Percentiles rank a stretch among this genome's conserved stretches.
phyloP scores from a whole-genome alignment of 768 basidiomycete genomes.

The Chalciporus chontae region DNA sequence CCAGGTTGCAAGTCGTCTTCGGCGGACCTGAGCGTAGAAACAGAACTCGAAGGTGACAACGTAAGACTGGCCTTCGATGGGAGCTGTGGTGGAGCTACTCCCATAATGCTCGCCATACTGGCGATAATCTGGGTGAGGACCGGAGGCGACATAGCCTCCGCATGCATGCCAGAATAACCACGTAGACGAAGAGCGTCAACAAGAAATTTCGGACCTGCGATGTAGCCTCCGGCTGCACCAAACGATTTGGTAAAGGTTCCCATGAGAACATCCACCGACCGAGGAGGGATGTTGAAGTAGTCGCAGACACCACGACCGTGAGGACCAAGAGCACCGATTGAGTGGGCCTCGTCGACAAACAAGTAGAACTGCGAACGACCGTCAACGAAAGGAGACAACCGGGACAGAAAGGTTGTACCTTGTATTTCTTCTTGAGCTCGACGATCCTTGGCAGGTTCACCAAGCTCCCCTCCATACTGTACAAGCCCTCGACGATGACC shows the following conservation, averaged over 20 bases:
- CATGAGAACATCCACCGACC: slow-evolving; percentile 89
- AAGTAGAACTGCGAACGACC: slow-evolving; percentile 73
- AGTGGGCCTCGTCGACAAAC: slow-evolving; percentile 96
- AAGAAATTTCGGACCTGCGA: slow-evolving; percentile 77
- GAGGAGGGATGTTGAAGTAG: slow-evolving; percentile 85
- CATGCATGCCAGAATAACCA: slow-evolving; percentile 80
- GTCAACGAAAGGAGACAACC: neutral
- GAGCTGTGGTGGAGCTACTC: slow-evolving; percentile 46
- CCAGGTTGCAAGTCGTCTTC: slow-evolving; percentile 60
- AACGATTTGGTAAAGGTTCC: slow-evolving; percentile 98
- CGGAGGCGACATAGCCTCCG: slow-evolving; percentile 87
- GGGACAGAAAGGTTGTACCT: slow-evolving; percentile 48
- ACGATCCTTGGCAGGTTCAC: slow-evolving; percentile 79
- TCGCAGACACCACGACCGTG: slow-evolving; percentile 93
- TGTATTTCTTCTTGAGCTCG: slow-evolving; percentile 90
- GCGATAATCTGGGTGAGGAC: slow-evolving; percentile 89
- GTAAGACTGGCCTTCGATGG: slow-evolving; percentile 24
- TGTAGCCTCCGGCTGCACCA: slow-evolving; percentile 92
- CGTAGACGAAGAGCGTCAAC: slow-evolving; percentile 79
- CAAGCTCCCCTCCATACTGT: slow-evolving; percentile 98
- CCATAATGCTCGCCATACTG: slow-evolving; percentile 97
- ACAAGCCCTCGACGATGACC: slow-evolving; percentile 90
- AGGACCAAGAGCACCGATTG: slow-evolving; percentile 92
- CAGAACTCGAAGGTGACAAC: slow-evolving; percentile 31
- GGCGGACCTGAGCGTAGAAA: slow-evolving; percentile 25